phyloP scores from a whole-genome alignment of 2,329 filamentous ascomycete genomes.

The Colletotrichum tanaceti region DNA sequence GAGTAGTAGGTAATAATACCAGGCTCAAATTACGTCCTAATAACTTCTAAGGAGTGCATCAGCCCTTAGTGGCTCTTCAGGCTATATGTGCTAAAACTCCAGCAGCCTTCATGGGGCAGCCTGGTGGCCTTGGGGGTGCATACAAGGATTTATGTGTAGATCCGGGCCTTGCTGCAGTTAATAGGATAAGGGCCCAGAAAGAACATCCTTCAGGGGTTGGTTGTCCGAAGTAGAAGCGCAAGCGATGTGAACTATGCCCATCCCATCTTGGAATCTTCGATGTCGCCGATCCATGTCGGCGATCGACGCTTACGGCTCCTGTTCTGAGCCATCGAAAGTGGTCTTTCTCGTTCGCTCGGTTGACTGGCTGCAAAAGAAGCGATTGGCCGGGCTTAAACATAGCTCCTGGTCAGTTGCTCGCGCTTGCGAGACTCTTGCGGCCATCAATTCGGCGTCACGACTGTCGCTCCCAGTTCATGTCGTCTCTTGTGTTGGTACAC shows the following conservation, averaged over 20 bases:
- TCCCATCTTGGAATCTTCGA: not conserved
- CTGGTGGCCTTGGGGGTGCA: too few species aligned
- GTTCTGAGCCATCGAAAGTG: not conserved
- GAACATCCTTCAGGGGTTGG: not conserved
- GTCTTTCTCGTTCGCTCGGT: not conserved
- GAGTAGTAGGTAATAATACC: too few species aligned
- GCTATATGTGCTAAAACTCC: too few species aligned
- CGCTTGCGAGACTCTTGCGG: not conserved
- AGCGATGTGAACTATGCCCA: not conserved
- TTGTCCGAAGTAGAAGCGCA: not conserved
- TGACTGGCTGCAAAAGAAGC: not conserved
- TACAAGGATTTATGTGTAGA: too few species aligned
- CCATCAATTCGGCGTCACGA: not conserved
- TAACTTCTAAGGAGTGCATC: too few species aligned
- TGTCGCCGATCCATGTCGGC: not conserved
- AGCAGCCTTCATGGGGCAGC: too few species aligned
- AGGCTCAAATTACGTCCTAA: too few species aligned
- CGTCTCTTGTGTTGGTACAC: not conserved
- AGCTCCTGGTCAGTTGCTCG: too few species aligned
- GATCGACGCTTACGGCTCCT: not conserved
- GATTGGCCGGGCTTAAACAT: not conserved
- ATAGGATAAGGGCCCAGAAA: not conserved
- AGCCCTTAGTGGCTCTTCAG: too few species aligned
- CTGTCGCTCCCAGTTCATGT: too few species aligned
- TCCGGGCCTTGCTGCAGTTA: too few species aligned